phyloP scores from a whole-genome alignment of 2,329 filamentous ascomycete genomes.

The Leptographium galeiforme region DNA sequence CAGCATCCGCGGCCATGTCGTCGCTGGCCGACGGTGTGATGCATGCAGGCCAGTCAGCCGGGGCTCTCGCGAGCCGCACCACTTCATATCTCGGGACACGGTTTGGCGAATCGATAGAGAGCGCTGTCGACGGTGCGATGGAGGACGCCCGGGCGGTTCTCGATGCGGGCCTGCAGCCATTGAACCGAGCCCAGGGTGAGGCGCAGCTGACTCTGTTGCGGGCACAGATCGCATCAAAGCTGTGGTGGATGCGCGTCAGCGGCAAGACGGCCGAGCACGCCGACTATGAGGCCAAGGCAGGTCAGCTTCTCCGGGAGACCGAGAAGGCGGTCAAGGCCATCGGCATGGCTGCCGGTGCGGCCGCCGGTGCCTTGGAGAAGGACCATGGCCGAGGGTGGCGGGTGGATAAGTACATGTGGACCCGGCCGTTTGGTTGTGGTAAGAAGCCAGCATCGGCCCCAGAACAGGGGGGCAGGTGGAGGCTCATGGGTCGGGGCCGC shows the following conservation, averaged over 20 bases:
- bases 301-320: constrained; percentile 1
- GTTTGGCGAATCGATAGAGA: not conserved
- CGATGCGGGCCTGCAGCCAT: not conserved
- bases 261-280: constrained; percentile 9
- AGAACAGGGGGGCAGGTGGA: not conserved
- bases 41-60: not conserved
- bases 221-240: constrained; percentile 11
- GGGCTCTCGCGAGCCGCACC: not conserved
- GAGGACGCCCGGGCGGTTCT: not conserved
- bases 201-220: constrained; percentile 3
- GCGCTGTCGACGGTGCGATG: not conserved
- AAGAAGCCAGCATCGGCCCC: not conserved
- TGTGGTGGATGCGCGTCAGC: constrained; percentile 12
- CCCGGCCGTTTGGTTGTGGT: not conserved
- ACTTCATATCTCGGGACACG: not conserved
- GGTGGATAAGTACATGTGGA: not conserved
- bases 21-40: not conserved
- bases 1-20: not conserved
- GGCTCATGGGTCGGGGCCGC: not conserved
- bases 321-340: not conserved
- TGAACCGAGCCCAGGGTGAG: not conserved
- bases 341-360: not conserved
- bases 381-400: not conserved
- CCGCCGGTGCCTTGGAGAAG: no score
- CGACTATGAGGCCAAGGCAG: constrained; percentile 7